These are phyloP conservation scores for Panellus pusillus DNA, from an alignment of 768 basidiomycete species.

Conservation along the genomic window DNA sequence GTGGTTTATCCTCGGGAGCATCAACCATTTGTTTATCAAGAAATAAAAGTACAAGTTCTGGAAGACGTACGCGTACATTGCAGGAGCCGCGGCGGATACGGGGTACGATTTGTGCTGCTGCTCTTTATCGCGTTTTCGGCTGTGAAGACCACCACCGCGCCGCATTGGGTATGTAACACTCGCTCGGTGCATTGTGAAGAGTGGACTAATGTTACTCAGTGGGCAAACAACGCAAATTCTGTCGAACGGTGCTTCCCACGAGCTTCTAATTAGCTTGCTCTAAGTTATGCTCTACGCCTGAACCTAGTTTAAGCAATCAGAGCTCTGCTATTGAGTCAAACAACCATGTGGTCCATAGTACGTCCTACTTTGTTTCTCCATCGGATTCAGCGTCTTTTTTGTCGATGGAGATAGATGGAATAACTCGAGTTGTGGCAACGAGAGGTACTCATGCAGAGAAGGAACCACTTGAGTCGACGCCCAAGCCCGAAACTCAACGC, in stretches of 20 bases:
- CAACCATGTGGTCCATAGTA: too few relatives aligned
- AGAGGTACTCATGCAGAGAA: too few relatives aligned
- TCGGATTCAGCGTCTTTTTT: too few relatives aligned
- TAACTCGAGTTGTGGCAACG: too few relatives aligned
- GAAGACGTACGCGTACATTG: slow-evolving; percentile 28
- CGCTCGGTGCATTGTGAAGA: background rate
- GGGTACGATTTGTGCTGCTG: slow-evolving; percentile 27
- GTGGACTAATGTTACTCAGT: slow-evolving; percentile 8
- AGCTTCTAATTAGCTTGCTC: too few relatives aligned
- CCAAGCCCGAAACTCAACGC: slow-evolving; percentile 47
- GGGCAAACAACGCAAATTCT: slow-evolving; percentile 26
- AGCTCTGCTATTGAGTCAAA: too few relatives aligned
- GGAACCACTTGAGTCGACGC: slow-evolving; percentile 7
- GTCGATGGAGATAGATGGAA: too few relatives aligned
- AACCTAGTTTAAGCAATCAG: too few relatives aligned
- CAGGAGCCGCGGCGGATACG: slow-evolving; percentile 26
- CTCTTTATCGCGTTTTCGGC: slow-evolving; percentile 29
- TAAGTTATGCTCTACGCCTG: too few relatives aligned
- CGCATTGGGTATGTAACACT: slow-evolving; percentile 21
- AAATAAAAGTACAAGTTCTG: slow-evolving; percentile 26
- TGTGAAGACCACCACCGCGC: slow-evolving; percentile 21
- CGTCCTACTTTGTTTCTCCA: too few relatives aligned
- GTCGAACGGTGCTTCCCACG: slow-evolving; percentile 25
- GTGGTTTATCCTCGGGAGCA: slow-evolving; percentile 23
- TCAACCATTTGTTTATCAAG: slow-evolving; percentile 28